Conservation (phyloP, 257 asterid species). For the Solanum ossicruentum region DNA sequence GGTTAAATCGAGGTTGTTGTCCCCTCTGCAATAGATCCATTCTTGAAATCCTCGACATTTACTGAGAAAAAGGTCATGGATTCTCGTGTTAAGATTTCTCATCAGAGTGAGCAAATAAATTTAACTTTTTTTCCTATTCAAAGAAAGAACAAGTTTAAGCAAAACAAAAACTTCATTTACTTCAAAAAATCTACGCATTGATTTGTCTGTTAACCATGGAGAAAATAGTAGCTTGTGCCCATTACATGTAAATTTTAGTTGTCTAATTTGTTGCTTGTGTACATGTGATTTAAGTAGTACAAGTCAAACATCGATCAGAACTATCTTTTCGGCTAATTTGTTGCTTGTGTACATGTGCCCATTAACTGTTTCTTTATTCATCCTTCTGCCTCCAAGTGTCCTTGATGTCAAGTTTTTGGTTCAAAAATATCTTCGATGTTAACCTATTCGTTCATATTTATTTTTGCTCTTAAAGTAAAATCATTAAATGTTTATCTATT, state of each 20-base stretch:
- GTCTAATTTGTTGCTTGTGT: neutral
- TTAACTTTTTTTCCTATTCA: neutral
- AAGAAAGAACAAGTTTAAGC: neutral
- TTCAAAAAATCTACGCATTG: too few species aligned
- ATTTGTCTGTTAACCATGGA: neutral
- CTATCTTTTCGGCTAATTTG: neutral
- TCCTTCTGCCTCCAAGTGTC: too few species aligned
- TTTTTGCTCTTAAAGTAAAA: too few species aligned
- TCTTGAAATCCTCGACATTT: constrained; percentile 68
- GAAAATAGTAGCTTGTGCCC: neutral
- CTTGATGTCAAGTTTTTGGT: too few species aligned
- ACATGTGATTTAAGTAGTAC: neutral
- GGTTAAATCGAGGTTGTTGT: constrained; percentile 84
- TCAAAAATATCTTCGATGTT: too few species aligned
- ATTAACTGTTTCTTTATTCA: too few species aligned
- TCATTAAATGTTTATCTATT: too few species aligned
- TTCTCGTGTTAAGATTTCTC: neutral
- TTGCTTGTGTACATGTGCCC: neutral
- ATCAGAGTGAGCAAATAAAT: neutral
- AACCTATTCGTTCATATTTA: too few species aligned
- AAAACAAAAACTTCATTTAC: neutral
- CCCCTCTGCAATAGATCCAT: constrained; percentile 85
- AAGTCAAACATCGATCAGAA: neutral
- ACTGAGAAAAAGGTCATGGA: constrained; percentile 20
- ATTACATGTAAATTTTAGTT: neutral